phyloP scores from a whole-genome alignment of 2,329 filamentous ascomycete species.

The Emericellopsis cladophorae region DNA sequence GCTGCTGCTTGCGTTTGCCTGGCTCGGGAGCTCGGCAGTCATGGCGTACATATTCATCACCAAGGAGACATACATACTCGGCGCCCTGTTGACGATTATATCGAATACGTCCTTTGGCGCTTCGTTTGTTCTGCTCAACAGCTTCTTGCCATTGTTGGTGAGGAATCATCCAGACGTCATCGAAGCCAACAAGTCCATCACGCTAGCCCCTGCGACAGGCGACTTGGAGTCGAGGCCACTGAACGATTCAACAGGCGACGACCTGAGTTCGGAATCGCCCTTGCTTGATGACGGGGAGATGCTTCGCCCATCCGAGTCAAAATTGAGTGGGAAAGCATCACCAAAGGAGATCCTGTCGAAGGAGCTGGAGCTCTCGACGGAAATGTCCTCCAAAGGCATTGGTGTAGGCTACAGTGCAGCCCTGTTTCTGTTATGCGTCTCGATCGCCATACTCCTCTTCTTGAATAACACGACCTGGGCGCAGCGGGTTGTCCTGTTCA shows the following conservation, averaged over 20 bases:
- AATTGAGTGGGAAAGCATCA: slow-evolving; percentile 24
- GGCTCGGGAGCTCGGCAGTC: slow-evolving; percentile 66
- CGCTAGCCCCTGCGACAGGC: slow-evolving; percentile 17
- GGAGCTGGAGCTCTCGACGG: slow-evolving; percentile 73
- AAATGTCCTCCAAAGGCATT: slow-evolving; percentile 84
- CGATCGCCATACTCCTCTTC: slow-evolving; percentile 62
- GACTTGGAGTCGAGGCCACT: slow-evolving; percentile 20
- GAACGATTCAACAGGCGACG: slow-evolving; percentile 15
- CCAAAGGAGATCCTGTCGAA: slow-evolving; percentile 40
- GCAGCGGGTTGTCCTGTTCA: slow-evolving; percentile 72
- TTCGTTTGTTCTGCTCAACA: slow-evolving; percentile 90
- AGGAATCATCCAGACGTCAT: slow-evolving; percentile 58
- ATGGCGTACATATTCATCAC: slow-evolving; percentile 80
- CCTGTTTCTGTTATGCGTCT: slow-evolving; percentile 69
- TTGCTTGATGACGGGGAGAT: slow-evolving; percentile 25
- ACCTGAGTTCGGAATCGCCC: slow-evolving; percentile 30
- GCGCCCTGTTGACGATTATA: slow-evolving; percentile 72
- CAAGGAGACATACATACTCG: slow-evolving; percentile 66
- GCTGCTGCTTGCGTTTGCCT: slow-evolving; percentile 74
- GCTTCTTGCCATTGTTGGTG: slow-evolving; percentile 83
- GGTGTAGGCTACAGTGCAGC: slow-evolving; percentile 88
- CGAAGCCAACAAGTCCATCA: slow-evolving; percentile 11
- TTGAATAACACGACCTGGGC: slow-evolving; percentile 73
- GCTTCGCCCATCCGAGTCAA: slow-evolving; percentile 5
- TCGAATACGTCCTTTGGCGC: slow-evolving; percentile 92